Percentiles rank a stretch among this genome's conserved stretches.
phyloP scores from a whole-genome alignment of 768 basidiomycete species.

The Rhodotorula graminis region DNA sequence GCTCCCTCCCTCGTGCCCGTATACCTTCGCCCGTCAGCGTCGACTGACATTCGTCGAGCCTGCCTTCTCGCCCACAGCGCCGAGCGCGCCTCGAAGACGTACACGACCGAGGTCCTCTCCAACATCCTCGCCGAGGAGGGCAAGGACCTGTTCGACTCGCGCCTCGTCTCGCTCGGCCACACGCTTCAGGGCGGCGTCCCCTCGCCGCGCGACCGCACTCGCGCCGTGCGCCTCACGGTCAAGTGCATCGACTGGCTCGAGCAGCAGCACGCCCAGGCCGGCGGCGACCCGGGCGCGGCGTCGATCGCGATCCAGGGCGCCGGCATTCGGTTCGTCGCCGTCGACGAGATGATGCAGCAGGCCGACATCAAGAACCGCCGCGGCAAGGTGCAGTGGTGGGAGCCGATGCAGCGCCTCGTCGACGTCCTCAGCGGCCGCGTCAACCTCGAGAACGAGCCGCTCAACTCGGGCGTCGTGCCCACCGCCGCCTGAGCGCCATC shows the following conservation, averaged over 20 bases:
- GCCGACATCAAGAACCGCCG: slow-evolving; percentile 88
- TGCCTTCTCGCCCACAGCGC: slow-evolving; percentile 54
- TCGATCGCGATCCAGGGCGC: slow-evolving; percentile 88
- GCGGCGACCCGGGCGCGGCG: slow-evolving; percentile 48
- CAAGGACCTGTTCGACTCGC: slow-evolving; percentile 82
- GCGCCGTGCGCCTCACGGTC: slow-evolving; percentile 80
- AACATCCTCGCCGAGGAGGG: slow-evolving; percentile 96
- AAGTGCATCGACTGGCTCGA: slow-evolving; percentile 95
- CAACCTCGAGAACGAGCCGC: slow-evolving; percentile 34
- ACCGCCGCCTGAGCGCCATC: not conserved
- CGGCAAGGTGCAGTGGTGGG: slow-evolving; percentile 43
- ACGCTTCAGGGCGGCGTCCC: slow-evolving; percentile 94
- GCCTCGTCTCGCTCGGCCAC: slow-evolving; percentile 92
- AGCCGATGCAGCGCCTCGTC: slow-evolving; percentile 33
- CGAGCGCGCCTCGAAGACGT: slow-evolving; percentile 79
- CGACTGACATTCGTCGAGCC: not conserved
- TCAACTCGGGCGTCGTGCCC: slow-evolving; percentile 15
- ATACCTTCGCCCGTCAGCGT: no score
- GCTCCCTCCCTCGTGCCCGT: no score
- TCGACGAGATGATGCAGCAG: slow-evolving; percentile 73
- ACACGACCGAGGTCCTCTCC: slow-evolving; percentile 84
- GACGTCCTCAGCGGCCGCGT: slow-evolving; percentile 30
- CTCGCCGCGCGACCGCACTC: slow-evolving; percentile 86
- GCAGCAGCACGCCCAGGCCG: slow-evolving; percentile 52
- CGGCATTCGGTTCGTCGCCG: slow-evolving; percentile 72